Evolutionary conservation across 2,329 filamentous ascomycete species (phyloP).

Genomic region (Fusarium sp.): DNA sequence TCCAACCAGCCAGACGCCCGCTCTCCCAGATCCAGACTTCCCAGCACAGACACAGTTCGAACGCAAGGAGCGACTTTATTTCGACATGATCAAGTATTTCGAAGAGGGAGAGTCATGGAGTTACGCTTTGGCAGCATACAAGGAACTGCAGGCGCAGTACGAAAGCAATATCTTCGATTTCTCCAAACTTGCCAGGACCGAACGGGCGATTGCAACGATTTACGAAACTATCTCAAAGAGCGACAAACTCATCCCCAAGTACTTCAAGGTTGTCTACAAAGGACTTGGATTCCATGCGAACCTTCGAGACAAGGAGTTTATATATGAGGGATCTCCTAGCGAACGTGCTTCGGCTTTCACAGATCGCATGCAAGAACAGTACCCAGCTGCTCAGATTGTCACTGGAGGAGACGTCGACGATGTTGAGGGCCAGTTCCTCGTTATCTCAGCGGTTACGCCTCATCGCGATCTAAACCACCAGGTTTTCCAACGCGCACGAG

Average conservation of each 20-base stretch:
- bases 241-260: constrained; percentile 81
- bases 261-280: constrained; percentile 91
- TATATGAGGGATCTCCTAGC: constrained; percentile 83
- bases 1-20: constrained; percentile 71
- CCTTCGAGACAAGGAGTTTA: constrained; percentile 88
- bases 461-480: constrained; percentile 85
- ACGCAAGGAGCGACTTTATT: constrained; percentile 90
- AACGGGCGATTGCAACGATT: constrained; percentile 90
- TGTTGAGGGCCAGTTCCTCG: constrained; percentile 89
- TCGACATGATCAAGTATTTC: constrained; percentile 93
- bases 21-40: constrained; percentile 79
- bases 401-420: constrained; percentile 76
- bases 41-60: constrained; percentile 89
- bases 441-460: constrained; percentile 82
- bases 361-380: constrained; percentile 91
- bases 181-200: constrained; percentile 86
- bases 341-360: constrained; percentile 86
- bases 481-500: constrained; percentile 88
- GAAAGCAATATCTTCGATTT: constrained; percentile 92
- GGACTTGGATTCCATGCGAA: constrained; percentile 87
- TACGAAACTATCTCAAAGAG: constrained; percentile 89
- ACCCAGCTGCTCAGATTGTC: constrained; percentile 85
- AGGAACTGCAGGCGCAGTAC: constrained; percentile 91
- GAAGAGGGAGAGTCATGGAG: constrained; percentile 96
- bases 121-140: constrained; percentile 86